Conservation (phyloP, 805 yeast species). For the Spathaspora sp. region DNA sequence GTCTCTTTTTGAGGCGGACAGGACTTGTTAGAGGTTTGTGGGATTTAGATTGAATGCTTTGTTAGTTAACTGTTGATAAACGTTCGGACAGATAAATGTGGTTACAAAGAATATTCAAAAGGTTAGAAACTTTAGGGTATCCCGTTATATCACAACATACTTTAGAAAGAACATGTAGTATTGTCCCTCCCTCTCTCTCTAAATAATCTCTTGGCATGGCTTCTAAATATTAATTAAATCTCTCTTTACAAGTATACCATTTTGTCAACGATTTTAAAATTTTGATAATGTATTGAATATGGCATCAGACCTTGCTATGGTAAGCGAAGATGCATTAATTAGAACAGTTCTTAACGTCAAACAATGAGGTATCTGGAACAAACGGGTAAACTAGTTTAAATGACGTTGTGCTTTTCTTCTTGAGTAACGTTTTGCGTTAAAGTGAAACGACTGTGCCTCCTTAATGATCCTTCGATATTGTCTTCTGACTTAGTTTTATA, state of each 20-base stretch:
- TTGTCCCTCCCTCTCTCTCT: too few relatives aligned
- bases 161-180: background rate
- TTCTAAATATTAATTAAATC: background rate
- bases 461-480: too few relatives aligned
- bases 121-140: constrained; percentile 34
- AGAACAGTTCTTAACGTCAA: too few relatives aligned
- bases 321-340: too few relatives aligned
- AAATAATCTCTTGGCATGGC: too few relatives aligned
- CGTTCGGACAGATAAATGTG: constrained; percentile 38
- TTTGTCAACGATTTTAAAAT: too few relatives aligned
- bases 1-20: background rate
- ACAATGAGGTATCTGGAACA: too few relatives aligned
- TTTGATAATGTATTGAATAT: too few relatives aligned
- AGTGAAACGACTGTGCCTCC: background rate
- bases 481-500: background rate
- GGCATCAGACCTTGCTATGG: too few relatives aligned
- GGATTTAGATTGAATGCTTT: constrained; percentile 12
- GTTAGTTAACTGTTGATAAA: constrained; percentile 24
- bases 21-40: constrained; percentile 10
- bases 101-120: constrained; percentile 38
- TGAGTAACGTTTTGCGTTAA: too few relatives aligned
- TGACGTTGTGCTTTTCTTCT: too few relatives aligned
- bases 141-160: constrained; percentile 45
- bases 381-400: too few relatives aligned
- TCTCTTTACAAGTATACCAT: background rate